Evolutionary conservation across 768 basidiomycete genomes (phyloP).

Genomic region (Panus rudis): DNA sequence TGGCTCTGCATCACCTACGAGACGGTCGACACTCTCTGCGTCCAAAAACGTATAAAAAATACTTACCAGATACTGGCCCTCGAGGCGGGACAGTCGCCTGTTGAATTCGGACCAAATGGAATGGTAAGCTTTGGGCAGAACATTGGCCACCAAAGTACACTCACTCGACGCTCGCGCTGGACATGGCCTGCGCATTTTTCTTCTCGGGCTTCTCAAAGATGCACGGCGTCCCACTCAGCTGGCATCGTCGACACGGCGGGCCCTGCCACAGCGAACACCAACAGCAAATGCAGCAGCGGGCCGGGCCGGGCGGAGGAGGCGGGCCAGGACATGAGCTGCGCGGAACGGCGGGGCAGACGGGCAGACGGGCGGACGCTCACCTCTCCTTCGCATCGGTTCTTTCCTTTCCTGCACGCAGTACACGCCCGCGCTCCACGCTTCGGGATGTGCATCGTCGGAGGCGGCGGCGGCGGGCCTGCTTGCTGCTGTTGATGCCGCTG

Average conservation of each 20-base stretch:
- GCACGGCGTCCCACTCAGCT: constrained; percentile 72
- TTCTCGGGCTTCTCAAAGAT: constrained; percentile 90
- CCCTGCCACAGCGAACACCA: constrained; percentile 40
- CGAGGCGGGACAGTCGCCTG: constrained; percentile 77
- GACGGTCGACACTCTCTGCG: too few relatives aligned
- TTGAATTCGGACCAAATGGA: constrained; percentile 6
- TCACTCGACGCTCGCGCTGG: constrained; percentile 69
- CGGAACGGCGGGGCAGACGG: constrained; percentile 34
- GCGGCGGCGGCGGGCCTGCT: constrained; percentile 11
- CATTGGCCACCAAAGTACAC: constrained; percentile 21
- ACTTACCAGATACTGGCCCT: constrained; percentile 77
- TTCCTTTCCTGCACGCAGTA: constrained; percentile 84
- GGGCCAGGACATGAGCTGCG: constrained; percentile 47
- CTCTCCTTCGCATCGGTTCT: constrained; percentile 92
- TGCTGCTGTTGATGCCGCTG: constrained; percentile 10
- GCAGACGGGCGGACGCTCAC: constrained; percentile 34
- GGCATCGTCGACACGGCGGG: constrained; percentile 89
- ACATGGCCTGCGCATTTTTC: constrained; percentile 57
- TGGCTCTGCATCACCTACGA: constrained; percentile 83
- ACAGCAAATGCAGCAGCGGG: too few relatives aligned
- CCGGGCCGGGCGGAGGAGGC: constrained; percentile 71
- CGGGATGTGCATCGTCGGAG: constrained; percentile 56
- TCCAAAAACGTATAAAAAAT: constrained; percentile 1
- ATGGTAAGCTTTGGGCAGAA: too few relatives aligned
- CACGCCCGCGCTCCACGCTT: constrained; percentile 88